These are phyloP conservation scores for Lentinula sp. DNA, from an alignment of 768 basidiomycete genomes.

Conservation along the genomic window DNA sequence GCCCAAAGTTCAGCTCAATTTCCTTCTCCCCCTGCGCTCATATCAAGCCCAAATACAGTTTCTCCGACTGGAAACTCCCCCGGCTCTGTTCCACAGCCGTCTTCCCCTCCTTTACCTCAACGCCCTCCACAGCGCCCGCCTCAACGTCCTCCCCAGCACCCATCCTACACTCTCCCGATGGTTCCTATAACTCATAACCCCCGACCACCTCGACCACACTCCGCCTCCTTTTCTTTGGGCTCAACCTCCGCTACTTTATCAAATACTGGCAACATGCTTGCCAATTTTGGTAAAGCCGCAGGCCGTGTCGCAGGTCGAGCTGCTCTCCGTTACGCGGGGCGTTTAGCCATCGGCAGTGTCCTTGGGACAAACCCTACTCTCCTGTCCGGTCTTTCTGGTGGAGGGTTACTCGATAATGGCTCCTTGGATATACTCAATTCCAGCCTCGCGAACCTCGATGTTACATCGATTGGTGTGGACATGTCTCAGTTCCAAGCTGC, in stretches of 20 bases:
- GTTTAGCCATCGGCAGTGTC: neutral
- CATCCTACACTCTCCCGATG: neutral
- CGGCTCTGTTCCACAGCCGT: neutral
- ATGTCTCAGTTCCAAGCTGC: conserved; percentile 23
- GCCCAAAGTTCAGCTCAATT: neutral
- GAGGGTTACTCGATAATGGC: conserved; percentile 10
- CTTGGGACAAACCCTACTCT: neutral
- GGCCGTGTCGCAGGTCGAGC: neutral
- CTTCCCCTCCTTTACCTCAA: neutral
- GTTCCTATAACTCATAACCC: neutral
- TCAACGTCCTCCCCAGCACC: neutral
- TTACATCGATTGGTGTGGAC: conserved; percentile 11
- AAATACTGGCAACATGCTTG: neutral
- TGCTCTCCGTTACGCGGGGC: neutral
- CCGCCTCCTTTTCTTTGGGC: neutral
- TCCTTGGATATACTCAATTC: conserved; percentile 1
- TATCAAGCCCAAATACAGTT: neutral
- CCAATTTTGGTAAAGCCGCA: neutral
- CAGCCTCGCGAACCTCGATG: conserved; percentile 3
- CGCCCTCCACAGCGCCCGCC: neutral
- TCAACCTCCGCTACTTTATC: neutral
- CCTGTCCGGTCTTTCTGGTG: neutral
- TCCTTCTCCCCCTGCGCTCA: neutral
- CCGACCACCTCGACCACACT: neutral
- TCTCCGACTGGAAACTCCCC: neutral